Evolutionary conservation across 768 basidiomycete genomes (phyloP), one percentile per base, ranked within the genome.

Genomic region (Termitomyces sp.): DNA sequence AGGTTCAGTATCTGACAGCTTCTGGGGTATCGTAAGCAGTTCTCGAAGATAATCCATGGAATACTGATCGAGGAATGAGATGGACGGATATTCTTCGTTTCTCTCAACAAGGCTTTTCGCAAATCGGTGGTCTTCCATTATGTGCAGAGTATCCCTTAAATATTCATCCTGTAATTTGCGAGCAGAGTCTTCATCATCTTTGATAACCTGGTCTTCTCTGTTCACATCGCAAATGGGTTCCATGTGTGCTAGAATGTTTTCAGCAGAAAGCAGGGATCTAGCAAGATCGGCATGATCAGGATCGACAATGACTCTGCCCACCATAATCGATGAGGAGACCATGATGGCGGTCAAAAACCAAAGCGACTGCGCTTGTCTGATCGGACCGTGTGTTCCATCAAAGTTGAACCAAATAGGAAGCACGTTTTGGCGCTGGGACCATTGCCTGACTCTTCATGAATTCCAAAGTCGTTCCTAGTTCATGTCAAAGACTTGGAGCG

Each of bases 91-190:
- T 0, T 63, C 59, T 16, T 65, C 66, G n/a, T 78, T 58, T 4
- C 79, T 77, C 5, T 59, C 59, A n/a, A 69, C 70, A 9, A 83
- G 57, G 53, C 76, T 80, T 50, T 62, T 65, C 0, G 82, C 80
- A 11, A 79, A 60, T 15, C 62, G 65, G 13, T 65, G 53, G 56
- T 82, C 80, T 2, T 67, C 63, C 25, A 74, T 63, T n/a, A 64
- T 40, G 0, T 58, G 60, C 3, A 76, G 53, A 39, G 70, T 54
- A 9, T 60, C 56, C 7, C 65, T 54, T 5, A 78, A 50, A 15
- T 72, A 68, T 27, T 76, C 68, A 3, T 66, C 66, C 50, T 79
- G 79, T 0, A 77, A 39, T 35, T 69, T 67, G 7, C 79, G 64
- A 0, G 83, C 83, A 7, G 73, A 50, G 36, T 80, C 76, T 36